phyloP scores from a whole-genome alignment of 2,329 filamentous ascomycete species.

The Phyllosticta paracitricarpa region DNA sequence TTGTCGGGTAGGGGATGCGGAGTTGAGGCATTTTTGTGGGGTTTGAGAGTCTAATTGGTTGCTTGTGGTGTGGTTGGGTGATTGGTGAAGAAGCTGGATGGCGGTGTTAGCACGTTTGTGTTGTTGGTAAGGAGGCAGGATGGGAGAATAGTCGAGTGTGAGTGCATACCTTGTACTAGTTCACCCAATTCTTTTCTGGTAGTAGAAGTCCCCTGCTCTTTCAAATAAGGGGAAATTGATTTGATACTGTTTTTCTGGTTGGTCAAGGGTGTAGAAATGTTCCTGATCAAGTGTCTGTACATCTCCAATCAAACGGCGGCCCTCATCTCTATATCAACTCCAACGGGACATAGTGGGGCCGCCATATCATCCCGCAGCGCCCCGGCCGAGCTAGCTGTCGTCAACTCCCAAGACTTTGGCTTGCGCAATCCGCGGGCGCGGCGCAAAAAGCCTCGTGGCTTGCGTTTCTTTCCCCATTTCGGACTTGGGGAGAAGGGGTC shows the following conservation, averaged over 20 bases:
- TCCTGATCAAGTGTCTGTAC: background rate
- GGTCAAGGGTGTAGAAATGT: background rate
- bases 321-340: background rate
- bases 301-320: background rate
- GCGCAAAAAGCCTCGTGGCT: background rate
- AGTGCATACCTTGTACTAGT: no score
- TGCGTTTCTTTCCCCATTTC: background rate
- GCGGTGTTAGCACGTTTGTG: background rate
- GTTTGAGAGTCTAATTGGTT: background rate
- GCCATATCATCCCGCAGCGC: background rate
- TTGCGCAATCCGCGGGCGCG: background rate
- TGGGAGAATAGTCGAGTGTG: no score
- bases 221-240: no score
- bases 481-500: background rate
- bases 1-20: background rate
- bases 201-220: no score
- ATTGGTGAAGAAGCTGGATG: background rate
- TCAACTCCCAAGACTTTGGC: background rate
- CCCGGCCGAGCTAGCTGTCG: background rate
- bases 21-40: background rate
- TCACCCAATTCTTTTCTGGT: no score
- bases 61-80: background rate
- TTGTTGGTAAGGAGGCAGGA: background rate
- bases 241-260: no score
- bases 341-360: background rate